Base-by-base conservation (phyloP, 306 rosid genomes). In the Sicyos baderoa region DNA sequence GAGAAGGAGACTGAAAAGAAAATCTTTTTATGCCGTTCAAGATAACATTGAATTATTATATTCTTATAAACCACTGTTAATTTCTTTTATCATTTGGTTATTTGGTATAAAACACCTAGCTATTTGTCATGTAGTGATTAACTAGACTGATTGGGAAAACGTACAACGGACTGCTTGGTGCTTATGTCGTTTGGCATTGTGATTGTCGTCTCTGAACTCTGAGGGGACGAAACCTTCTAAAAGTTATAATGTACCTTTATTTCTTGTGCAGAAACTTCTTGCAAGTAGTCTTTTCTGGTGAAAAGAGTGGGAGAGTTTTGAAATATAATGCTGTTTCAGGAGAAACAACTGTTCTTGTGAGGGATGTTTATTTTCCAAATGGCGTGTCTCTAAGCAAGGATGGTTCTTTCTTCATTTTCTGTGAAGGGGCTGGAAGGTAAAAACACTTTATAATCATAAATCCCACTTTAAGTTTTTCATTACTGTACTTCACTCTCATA, bases 331-430 rank as follows among this genome's bases (percentile, higher is more conserved):
- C 90, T 58, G 45, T 71, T 72, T 88, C 96, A 8, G 78, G 80
- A 79, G 90, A 89, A 88, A 86, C 94, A 76, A 81, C 82, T 15
- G 97, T 93, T 78, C 98, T 93, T 70, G n/a, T 75, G 53, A 78
- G 87, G 75, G 84, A 86, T 75, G 4, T 88, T 80, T 87, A 84
- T 72, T 93, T 93, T 72, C 91, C 98, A 17, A 93, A 93, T 81
- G 98, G 98, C 66, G 54, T 88, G 75, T 85, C 98, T 74, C 82
- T 93, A 53, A 93, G 96, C 87, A 89, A 89, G 81, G 98, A 93
- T 19, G 85, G 97, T 60, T 83, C 91, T 66, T 93, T 88, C 87
- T 85, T 93, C 53, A 77, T 88, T 77, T 85, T 86, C 19, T 85
- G 84, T 52, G 98, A 89, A 77, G 95, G 87, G 21, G 8, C 76